Evolutionary conservation across 176 grass and related monocot genomes (phyloP).

Genomic region (Rhipidocladum racemiflorum): DNA sequence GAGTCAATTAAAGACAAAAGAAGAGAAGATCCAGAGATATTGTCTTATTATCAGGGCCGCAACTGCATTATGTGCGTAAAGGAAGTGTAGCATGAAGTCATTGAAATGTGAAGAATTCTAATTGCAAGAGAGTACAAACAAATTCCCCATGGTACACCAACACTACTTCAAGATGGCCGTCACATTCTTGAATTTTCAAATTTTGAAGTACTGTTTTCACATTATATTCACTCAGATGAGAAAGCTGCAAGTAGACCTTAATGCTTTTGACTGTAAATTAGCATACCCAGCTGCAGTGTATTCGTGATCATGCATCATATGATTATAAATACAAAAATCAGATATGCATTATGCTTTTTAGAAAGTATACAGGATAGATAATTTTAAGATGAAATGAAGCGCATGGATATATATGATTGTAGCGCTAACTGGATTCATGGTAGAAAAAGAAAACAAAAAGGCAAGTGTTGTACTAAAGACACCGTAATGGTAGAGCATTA

Average conservation of each 20-base stretch:
- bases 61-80: background rate
- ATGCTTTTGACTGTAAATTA: slow-evolving; percentile 11
- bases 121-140: background rate
- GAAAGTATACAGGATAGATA: background rate
- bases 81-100: background rate
- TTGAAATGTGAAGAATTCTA: slow-evolving; percentile 10
- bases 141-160: background rate
- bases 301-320: background rate
- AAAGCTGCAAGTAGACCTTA: background rate
- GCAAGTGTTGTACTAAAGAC: slow-evolving; percentile 4
- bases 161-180: background rate
- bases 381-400: background rate
- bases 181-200: slow-evolving; percentile 25
- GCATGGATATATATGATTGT: background rate
- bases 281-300: background rate
- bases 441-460: slow-evolving; percentile 10
- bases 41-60: slow-evolving; percentile 20
- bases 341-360: background rate
- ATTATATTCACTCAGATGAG: slow-evolving; percentile 5
- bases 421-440: background rate
- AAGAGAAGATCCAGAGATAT: background rate
- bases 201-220: background rate
- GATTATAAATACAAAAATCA: background rate
- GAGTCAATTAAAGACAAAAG: slow-evolving; percentile 1
- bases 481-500: background rate